Conservation (phyloP, 2,329 filamentous ascomycete species). For the Helotiales sp. region DNA sequence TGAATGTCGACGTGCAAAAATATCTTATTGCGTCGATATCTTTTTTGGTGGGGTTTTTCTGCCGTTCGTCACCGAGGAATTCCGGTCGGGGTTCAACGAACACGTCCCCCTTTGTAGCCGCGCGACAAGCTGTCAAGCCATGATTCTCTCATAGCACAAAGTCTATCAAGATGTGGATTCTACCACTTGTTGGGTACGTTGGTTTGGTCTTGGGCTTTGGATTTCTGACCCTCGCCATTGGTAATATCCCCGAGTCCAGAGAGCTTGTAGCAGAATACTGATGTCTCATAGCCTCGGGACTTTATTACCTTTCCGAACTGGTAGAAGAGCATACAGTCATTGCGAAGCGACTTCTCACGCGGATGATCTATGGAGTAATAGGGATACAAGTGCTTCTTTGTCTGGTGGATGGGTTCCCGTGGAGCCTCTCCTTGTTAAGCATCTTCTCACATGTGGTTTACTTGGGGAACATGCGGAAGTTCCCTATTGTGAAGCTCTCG, state of each 20-base stretch:
- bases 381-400: conserved; percentile 71
- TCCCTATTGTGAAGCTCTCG: conserved; percentile 77
- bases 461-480: conserved; percentile 76
- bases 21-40: not conserved
- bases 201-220: conserved; percentile 87
- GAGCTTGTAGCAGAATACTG: conserved; percentile 8
- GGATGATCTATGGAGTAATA: conserved; percentile 82
- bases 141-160: conserved; percentile 28
- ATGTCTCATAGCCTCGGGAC: conserved; percentile 71
- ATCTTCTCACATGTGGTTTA: conserved; percentile 83
- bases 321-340: conserved; percentile 97
- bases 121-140: conserved; percentile 16
- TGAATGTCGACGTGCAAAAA: not conserved
- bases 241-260: conserved; percentile 44
- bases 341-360: conserved; percentile 81
- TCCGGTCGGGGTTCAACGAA: not conserved
- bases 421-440: conserved; percentile 71
- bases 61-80: conserved; percentile 2
- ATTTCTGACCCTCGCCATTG: conserved; percentile 92
- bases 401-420: conserved; percentile 82
- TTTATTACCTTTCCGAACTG: conserved; percentile 97
- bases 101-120: conserved; percentile 3
- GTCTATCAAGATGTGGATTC: conserved; percentile 71
- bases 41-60: conserved; percentile 14
- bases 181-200: conserved; percentile 86